Percentiles rank a stretch among this genome's conserved stretches.
Conservation (phyloP, 352 stramenopile species). For the Phytophthora rubi region DNA sequence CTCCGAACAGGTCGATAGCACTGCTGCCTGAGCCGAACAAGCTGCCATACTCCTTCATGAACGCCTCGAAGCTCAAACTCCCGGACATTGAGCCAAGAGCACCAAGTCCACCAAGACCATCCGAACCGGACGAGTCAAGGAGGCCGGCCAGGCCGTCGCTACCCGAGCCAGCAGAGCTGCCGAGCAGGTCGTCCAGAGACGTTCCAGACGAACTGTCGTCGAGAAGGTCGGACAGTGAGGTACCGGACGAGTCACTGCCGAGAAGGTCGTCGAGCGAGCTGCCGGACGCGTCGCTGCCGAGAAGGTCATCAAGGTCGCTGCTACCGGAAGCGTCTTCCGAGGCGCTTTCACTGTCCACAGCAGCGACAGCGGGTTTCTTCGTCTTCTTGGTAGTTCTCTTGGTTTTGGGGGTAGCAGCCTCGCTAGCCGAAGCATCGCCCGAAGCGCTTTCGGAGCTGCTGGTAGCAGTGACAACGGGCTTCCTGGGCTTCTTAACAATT, state of each 20-base stretch:
- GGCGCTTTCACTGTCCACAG: no score
- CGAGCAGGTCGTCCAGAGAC: conserved; percentile 11
- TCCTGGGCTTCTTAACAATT: conserved; percentile 9
- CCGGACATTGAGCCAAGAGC: conserved; percentile 8
- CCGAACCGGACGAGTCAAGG: background rate
- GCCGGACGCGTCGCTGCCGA: conserved; percentile 7
- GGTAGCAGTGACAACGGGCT: background rate
- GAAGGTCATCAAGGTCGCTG: conserved; percentile 12
- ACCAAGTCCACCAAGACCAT: background rate
- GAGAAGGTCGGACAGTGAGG: background rate
- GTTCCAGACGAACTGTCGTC: conserved; percentile 3
- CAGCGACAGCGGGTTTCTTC: no score
- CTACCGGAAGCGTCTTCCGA: background rate
- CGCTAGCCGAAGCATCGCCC: conserved; percentile 1
- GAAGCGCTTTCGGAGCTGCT: background rate
- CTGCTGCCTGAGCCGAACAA: conserved; percentile 27
- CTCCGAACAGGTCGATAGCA: conserved; percentile 21
- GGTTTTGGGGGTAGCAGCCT: no score
- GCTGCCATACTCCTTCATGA: conserved; percentile 22
- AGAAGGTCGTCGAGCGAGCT: conserved; percentile 10
- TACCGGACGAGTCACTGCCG: conserved; percentile 7
- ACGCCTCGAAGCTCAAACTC: conserved; percentile 19
- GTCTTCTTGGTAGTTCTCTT: no score
- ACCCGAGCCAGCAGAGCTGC: conserved; percentile 17
- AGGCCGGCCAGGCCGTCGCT: conserved; percentile 15